Base-by-base conservation (phyloP, 2,329 filamentous ascomycete species). In the Akanthomyces dipterigenus region DNA sequence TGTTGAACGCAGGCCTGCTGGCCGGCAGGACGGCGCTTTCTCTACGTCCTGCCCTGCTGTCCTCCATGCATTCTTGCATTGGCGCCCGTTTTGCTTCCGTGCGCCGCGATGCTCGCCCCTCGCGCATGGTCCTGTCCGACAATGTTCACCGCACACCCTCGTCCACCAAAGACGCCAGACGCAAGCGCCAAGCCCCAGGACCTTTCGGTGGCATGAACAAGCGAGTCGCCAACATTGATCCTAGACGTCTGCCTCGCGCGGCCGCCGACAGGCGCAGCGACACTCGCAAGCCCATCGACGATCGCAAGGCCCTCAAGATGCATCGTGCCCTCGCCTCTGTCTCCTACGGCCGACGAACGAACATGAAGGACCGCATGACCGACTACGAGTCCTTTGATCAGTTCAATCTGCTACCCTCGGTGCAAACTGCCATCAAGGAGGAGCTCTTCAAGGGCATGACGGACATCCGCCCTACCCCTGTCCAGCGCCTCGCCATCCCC, bases 401-500 rank as follows among this genome's bases (percentile, higher is more conserved):
- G 66, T 91, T 99, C 68, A 80, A 87, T 46, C 78, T 99, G 38
- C 77, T 96, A 40, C 89, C 90, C 0, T 70, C 78, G 0, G 76
- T 98, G 45, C 85, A 89, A 70, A 80, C 88, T 34, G 89, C 91
- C 12, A 81, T 98, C 43, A 77, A 78, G 64, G 81, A 82, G 1
- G 90, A 96, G 67, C 89, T 88, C 7, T 81, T 99, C 61, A 84
- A 87, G 56, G 88, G 85, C 50, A 79, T 97, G 73, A 80, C 85
- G 11, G 88, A 93, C 65, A 77, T 96, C 63, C 84, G 82, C 62
- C 95, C 95, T 5, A 98, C 93, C 0, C 91, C 95, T 0, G 88
- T 96, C 6, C 95, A 99, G 75, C 85, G 88, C 63, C 82, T 98
- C 58, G 92, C 93, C 1, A 93, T 99, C 62, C 93, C 95, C 0